Conservation (phyloP, 2,329 filamentous ascomycete species). For the Colletotrichum sp. region DNA sequence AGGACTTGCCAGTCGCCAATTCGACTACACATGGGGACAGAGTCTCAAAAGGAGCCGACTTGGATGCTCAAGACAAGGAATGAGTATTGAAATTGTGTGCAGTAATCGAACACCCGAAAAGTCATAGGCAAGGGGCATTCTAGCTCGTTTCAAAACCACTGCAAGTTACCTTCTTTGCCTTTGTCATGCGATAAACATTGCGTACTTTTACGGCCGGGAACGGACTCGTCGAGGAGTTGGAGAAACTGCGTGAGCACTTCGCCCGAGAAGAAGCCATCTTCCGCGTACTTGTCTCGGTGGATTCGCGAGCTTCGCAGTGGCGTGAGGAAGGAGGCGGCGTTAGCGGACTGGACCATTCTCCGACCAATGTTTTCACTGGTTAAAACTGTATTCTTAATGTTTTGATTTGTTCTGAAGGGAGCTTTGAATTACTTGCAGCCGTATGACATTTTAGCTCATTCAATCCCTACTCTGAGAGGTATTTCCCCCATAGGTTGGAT, state of each 20-base stretch:
- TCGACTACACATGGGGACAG: background rate
- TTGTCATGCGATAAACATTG: background rate
- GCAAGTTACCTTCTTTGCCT: background rate
- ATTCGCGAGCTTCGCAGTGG: conserved; percentile 8
- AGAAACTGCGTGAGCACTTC: conserved; percentile 30
- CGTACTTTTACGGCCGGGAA: conserved; percentile 27
- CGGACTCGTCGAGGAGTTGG: conserved; percentile 31
- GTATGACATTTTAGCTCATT: background rate
- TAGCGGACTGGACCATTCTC: conserved; percentile 32
- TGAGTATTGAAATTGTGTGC: background rate
- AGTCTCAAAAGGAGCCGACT: background rate
- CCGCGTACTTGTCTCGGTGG: background rate
- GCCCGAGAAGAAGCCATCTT: conserved; percentile 1
- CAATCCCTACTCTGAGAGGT: background rate
- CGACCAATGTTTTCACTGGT: background rate
- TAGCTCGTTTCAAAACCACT: background rate
- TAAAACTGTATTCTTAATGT: fast-evolving
- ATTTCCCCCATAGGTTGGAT: background rate
- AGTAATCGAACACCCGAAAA: background rate
- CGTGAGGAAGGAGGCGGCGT: conserved; percentile 23
- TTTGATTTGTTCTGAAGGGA: background rate
- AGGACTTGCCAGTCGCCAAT: background rate
- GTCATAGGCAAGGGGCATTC: background rate
- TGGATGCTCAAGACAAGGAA: background rate
- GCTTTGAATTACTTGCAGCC: background rate